Evolutionary conservation across 2,329 filamentous ascomycete species (phyloP).

Genomic region (Fusarium sp.): DNA sequence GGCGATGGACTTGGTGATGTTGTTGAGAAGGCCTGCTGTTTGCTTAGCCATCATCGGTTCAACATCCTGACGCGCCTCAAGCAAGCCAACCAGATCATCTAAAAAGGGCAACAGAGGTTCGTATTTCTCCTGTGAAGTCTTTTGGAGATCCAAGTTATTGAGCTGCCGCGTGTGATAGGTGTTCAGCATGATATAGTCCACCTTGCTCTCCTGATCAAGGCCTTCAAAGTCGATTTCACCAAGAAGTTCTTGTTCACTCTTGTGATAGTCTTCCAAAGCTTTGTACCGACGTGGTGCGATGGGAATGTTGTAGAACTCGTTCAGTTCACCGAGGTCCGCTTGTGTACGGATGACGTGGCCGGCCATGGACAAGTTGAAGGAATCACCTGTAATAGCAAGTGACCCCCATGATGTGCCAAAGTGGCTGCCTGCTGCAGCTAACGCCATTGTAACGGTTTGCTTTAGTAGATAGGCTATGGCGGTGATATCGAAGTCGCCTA

Average conservation of each 20-base stretch:
- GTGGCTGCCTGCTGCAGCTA: not conserved
- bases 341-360: slow-evolving; percentile 35
- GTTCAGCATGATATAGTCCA: slow-evolving; percentile 36
- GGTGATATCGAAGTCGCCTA: not conserved
- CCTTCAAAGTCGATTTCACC: slow-evolving; percentile 20
- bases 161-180: slow-evolving; percentile 30
- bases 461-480: not conserved
- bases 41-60: slow-evolving; percentile 34
- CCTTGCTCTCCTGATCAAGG: slow-evolving; percentile 34
- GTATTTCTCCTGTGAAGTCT: slow-evolving; percentile 9
- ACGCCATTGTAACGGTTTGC: slow-evolving; percentile 13
- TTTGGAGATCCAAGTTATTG: slow-evolving; percentile 29
- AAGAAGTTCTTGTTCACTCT: slow-evolving; percentile 19
- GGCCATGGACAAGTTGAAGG: slow-evolving; percentile 27
- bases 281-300: slow-evolving; percentile 17
- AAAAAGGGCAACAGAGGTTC: slow-evolving; percentile 1
- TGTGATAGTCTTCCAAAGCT: slow-evolving; percentile 20
- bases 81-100: slow-evolving; percentile 16
- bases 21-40: slow-evolving; percentile 16
- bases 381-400: not conserved
- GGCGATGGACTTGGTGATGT: slow-evolving; percentile 27
- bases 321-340: slow-evolving; percentile 27
- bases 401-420: slow-evolving; percentile 4
- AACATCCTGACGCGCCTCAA: slow-evolving; percentile 35
- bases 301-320: slow-evolving; percentile 31